Base-by-base conservation (phyloP, 2,329 filamentous ascomycete species). In the Ophiocordyceps robertsii region DNA sequence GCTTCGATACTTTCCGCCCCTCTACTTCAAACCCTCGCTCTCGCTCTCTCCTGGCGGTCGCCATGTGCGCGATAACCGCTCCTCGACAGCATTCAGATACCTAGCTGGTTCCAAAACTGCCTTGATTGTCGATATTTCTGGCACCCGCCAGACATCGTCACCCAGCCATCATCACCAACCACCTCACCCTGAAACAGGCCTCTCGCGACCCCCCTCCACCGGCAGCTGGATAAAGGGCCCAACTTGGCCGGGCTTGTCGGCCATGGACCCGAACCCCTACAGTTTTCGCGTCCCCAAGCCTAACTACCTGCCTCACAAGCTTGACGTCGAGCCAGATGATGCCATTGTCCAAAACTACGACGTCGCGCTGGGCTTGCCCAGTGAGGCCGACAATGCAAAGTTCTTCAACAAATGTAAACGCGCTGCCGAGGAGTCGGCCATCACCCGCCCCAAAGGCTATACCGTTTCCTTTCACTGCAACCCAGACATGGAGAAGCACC, bases 401-500 rank as follows among this genome's bases (percentile, higher is more conserved):
- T 78, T 69, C 56, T 72, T 70, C 49, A 68, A 66, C 55, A 75
- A 76, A 58, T 73, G 73, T 60, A 74, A 73, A 56, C 69, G 68
- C 42, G 61, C 68, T 19, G 74, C 73, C 21, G 65, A 72, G 45
- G 68, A 74, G 41, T 73, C 85, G 61, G 82, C 80, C 51, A 85
- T 95, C 55, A 77, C 79, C 41, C 75, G 80, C 31, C 89, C 90
- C 2, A 81, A 83, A 56, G 89, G 88, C 51, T 89, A 93, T 65
- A 88, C 75, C 29, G 90, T 98, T 38, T 95, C 90, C 10, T 96
- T 89, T 64, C 92, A 98, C 61, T 87, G 88, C 65, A 95, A 95
- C 56, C 85, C 89, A 2, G 80, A 86, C 46, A 93, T 96, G 59
- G 92, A 98, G 66, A 84, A 84, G 58, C 90, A 96, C 63, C 92